phyloP scores from a whole-genome alignment of 768 basidiomycete genomes.

The Pleurotus pulmonarius region DNA sequence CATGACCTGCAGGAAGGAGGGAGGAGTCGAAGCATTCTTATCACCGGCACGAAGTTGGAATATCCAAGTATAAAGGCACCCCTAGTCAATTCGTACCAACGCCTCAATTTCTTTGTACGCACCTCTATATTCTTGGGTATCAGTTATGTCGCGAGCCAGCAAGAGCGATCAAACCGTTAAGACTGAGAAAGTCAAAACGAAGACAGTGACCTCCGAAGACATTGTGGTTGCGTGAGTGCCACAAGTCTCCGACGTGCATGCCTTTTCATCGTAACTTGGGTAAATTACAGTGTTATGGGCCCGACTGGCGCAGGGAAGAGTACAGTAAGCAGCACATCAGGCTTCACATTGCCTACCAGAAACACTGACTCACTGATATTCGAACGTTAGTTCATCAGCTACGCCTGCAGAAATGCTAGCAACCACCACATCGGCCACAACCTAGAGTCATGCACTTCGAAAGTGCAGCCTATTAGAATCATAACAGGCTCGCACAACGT shows the following conservation, averaged over 20 bases:
- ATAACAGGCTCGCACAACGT: neutral
- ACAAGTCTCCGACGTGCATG: no score
- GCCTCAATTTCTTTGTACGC: no score
- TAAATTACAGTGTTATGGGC: no score
- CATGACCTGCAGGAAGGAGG: neutral
- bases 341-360: no score
- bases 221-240: conserved; percentile 9
- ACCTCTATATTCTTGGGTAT: no score
- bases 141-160: neutral
- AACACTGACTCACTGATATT: no score
- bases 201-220: neutral
- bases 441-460: conserved; percentile 7
- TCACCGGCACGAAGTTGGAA: neutral
- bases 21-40: neutral
- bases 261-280: no score
- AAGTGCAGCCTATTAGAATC: conserved; percentile 1
- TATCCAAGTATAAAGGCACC: no score
- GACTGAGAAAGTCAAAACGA: neutral
- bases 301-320: conserved; percentile 10
- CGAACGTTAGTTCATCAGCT: conserved; percentile 12
- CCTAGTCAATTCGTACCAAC: no score
- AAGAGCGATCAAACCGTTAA: no score
- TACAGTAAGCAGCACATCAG: neutral
- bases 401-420: conserved; percentile 1
- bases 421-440: conserved; percentile 4